A percentile compares a stretch with the other conserved stretches of the same genome.
Conservation (phyloP, 2,329 filamentous ascomycete species). For the Fusarium zealandicum region DNA sequence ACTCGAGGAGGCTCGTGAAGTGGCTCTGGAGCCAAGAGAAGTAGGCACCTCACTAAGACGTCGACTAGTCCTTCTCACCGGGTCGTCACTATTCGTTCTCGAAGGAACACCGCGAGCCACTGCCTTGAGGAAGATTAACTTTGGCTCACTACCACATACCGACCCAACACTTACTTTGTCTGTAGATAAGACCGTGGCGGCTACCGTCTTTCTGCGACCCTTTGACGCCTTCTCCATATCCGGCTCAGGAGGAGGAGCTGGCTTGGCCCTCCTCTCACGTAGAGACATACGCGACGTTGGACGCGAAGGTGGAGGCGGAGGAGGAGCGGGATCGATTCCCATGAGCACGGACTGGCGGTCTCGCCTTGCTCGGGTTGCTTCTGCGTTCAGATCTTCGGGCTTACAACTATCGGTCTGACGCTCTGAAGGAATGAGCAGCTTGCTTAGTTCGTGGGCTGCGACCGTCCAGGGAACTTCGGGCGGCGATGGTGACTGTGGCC, state of each 20-base stretch:
- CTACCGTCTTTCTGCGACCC: constrained; percentile 68
- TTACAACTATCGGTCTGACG: constrained; percentile 79
- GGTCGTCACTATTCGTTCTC: constrained; percentile 36
- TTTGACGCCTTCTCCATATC: constrained; percentile 40
- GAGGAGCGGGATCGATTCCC: constrained; percentile 40
- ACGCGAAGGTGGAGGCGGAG: constrained; percentile 45
- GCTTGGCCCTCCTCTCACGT: constrained; percentile 71
- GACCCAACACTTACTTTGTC: constrained; percentile 40
- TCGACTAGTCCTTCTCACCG: constrained; percentile 49
- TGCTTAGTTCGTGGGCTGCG: constrained; percentile 83
- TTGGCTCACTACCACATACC: neutral
- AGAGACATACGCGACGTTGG: constrained; percentile 73
- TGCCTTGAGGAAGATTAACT: constrained; percentile 41
- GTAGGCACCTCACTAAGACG: constrained; percentile 60
- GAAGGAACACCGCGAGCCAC: constrained; percentile 44
- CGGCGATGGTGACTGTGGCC: constrained; percentile 69
- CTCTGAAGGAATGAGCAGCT: constrained; percentile 78
- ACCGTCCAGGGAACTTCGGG: constrained; percentile 87
- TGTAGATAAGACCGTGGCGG: constrained; percentile 44
- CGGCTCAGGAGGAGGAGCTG: constrained; percentile 60
- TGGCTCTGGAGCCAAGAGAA: constrained; percentile 36
- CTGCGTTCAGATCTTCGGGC: constrained; percentile 78
- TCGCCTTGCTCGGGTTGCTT: constrained; percentile 67
- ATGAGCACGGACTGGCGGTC: constrained; percentile 67
- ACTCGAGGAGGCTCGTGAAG: constrained; percentile 10